These are phyloP conservation scores for Coemansia sp. DNA, from an alignment of 192 early-diverging fungal genomes.

Conservation along the genomic window DNA sequence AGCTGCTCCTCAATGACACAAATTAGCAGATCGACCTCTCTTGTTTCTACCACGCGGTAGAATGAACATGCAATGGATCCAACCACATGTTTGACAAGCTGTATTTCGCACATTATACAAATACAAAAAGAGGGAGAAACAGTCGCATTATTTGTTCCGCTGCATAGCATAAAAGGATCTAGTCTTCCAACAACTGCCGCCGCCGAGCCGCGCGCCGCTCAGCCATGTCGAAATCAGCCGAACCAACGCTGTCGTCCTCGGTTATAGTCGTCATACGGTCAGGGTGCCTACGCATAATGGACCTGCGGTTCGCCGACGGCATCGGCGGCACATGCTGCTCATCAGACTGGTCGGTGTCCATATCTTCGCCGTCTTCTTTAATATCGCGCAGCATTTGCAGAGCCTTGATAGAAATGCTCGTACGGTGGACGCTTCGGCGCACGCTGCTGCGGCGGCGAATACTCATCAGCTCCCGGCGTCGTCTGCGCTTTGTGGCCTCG, in stretches of 20 bases:
- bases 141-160: no score
- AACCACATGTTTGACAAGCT: background rate
- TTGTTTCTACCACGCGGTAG: background rate
- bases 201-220: conserved; percentile 40
- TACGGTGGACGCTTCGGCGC: conserved; percentile 54
- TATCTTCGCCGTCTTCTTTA: conserved; percentile 44
- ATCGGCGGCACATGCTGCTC: conserved; percentile 19
- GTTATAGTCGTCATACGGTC: conserved; percentile 41
- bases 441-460: conserved; percentile 54
- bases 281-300: conserved; percentile 20
- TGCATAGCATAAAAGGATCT: background rate
- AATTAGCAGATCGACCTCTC: background rate
- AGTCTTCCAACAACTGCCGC: conserved; percentile 37
- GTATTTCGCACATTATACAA: background rate
- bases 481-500: conserved; percentile 45
- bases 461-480: conserved; percentile 53
- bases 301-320: conserved; percentile 15
- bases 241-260: conserved; percentile 25
- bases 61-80: conserved; percentile 3
- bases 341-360: background rate
- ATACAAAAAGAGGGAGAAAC: background rate
- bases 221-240: conserved; percentile 12
- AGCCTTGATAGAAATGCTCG: conserved; percentile 55
- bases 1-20: background rate
- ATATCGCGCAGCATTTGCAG: conserved; percentile 56